Base-by-base conservation (phyloP, 331 rosid species). In the Acacia concinna region DNA sequence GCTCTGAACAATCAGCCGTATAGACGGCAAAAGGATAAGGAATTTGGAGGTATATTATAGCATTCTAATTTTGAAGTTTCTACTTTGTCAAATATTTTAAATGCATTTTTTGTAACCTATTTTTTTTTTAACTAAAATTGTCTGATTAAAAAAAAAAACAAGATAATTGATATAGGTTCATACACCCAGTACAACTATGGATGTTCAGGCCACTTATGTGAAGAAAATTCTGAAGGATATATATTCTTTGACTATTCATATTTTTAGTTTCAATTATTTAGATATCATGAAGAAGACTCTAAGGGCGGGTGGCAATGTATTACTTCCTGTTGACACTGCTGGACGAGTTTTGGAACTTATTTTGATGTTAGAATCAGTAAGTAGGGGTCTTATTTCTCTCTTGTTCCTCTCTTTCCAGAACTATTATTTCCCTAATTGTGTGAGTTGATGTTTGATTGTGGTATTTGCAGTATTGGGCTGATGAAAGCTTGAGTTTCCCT, bases 1-100 rank as follows among this genome's bases (percentile, higher is more conserved):
- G 99, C 99, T 89, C 73, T 96, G 86, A 96, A 93, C 79, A 96
- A 96, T 86, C 97, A 96, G 89, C 92, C 99, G 49, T 91, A 91
- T 63, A 91, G 98, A 82, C 96, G 98, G 38, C 97, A 91, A 81
- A 91, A 89, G 86, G 99, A 96, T 83, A 93, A 84, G 82, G 97
- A 96, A 86, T 89, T 96, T 84, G 93, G 98, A 87, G 99, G 99
- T 96, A 86, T 62, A 30, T 52, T 62, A 30, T 52, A 67, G 11
- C 84, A 54, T 73, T 77, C 70, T 37, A 73, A 52, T 78, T 65
- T 78, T 80, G 70, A 84, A 63, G 67, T 8, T 62, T 69, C 32
- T 21, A 51, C 52, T 54, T 28, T 9, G 1, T 52, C 14, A n/a
- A 73, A 65, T 23, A 59, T 73, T 67, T 67, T 32, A 82, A 68